Evolutionary conservation across 768 basidiomycete genomes (phyloP).

Genomic region (Neoboletus subvelutipes): DNA sequence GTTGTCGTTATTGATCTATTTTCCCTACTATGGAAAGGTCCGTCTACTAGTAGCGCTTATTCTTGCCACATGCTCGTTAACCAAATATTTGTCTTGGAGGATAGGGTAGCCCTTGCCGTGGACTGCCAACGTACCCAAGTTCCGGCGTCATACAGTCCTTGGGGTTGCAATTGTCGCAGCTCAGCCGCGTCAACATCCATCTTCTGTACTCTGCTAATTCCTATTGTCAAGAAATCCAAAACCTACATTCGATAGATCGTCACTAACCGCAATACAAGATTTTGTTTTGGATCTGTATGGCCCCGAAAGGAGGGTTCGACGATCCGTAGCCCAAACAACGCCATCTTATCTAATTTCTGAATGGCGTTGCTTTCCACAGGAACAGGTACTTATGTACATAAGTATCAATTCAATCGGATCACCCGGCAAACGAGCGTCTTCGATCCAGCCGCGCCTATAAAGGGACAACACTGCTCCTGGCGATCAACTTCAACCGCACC

Average conservation of each 20-base stretch:
- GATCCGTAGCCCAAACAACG: neutral
- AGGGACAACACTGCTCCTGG: neutral
- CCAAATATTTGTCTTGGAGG: neutral
- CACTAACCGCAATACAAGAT: neutral
- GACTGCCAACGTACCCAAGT: neutral
- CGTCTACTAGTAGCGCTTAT: neutral
- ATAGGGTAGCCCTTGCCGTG: neutral
- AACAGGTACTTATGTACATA: neutral
- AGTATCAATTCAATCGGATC: neutral
- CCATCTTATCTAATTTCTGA: conserved; percentile 4
- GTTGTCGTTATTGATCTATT: neutral
- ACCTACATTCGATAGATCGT: neutral
- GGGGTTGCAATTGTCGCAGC: neutral
- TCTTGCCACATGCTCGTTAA: neutral
- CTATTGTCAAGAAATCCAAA: too few relatives aligned
- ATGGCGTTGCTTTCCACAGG: neutral
- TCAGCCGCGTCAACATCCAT: neutral
- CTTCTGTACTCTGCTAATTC: neutral
- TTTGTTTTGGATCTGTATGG: neutral
- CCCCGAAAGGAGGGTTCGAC: too few relatives aligned
- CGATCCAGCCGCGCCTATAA: neutral
- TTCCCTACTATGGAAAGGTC: neutral
- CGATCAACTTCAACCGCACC: neutral
- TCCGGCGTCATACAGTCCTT: neutral
- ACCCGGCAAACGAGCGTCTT: neutral